Percentiles rank a stretch among this genome's conserved stretches.
phyloP scores from a whole-genome alignment of 768 basidiomycete genomes.

The Collybia sordida region DNA sequence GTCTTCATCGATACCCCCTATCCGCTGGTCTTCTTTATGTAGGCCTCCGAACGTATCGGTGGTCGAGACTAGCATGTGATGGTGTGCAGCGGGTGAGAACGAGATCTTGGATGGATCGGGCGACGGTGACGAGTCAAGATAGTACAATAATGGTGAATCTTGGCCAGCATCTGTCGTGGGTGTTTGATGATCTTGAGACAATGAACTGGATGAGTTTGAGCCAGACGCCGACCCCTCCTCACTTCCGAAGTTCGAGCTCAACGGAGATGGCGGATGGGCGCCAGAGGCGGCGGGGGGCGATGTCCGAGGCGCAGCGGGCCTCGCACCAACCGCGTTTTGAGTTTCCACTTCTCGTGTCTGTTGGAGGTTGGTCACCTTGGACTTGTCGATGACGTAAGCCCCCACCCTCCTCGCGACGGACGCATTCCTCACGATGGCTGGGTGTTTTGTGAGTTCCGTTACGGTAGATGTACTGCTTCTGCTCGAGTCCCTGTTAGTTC shows the following conservation, averaged over 20 bases:
- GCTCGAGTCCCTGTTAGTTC: constrained; percentile 41
- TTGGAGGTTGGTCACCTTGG: constrained; percentile 11
- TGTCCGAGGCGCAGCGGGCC: constrained; percentile 2
- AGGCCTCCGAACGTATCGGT: constrained; percentile 39
- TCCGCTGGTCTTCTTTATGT: constrained; percentile 12
- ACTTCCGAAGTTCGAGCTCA: constrained; percentile 47
- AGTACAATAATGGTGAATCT: constrained; percentile 32
- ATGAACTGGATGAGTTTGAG: constrained; percentile 39
- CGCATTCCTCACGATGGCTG: constrained; percentile 44
- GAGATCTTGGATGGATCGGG: constrained; percentile 22
- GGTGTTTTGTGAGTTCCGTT: constrained; percentile 28
- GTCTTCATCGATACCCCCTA: constrained; percentile 21
- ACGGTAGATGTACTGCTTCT: constrained; percentile 49
- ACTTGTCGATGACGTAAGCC: constrained; percentile 47
- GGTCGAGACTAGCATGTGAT: constrained; percentile 24
- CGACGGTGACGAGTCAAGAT: constrained; percentile 31
- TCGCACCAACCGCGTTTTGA: neutral
- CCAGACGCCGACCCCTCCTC: constrained; percentile 37
- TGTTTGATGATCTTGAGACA: constrained; percentile 39
- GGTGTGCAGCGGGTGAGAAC: constrained; percentile 17
- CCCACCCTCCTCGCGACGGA: constrained; percentile 49
- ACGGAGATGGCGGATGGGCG: constrained; percentile 42
- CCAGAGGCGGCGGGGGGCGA: constrained; percentile 5
- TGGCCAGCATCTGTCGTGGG: constrained; percentile 33
- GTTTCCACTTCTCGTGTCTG: constrained; percentile 10